Base-by-base conservation (phyloP, 2,329 filamentous ascomycete species). In the Colletotrichum melonis region DNA sequence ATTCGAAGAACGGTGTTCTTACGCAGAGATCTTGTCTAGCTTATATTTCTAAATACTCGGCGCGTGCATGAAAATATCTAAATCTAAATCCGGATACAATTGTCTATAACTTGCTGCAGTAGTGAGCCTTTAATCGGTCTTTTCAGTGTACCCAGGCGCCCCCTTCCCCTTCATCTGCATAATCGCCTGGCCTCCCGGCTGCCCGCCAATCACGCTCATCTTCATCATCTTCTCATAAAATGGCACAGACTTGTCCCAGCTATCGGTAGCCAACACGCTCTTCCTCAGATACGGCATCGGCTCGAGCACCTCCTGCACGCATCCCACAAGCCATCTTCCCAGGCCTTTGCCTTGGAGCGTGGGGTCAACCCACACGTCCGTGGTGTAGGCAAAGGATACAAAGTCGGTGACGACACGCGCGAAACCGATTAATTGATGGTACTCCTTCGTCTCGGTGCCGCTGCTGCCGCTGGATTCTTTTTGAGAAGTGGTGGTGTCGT, bases 391-490 rank as follows among this genome's bases (percentile, higher is more conserved):
- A 76, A 94, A 90, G 0, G 92, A 92, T 59, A 90, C 87, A 77
- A 89, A 88, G 81, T 95, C 93, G 9, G 92, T 95, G 64, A 94
- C 84, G n/a, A 93, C 80, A 42, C 93, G 86, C 1, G 87, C 88
- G 69, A 92, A 86, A 0, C 91, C 91, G 62, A 93, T 84, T 76
- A 81, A 22, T n/a, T 19, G 52, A 11, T 60, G 65, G 16, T 42
- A 30, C 1, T 54, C 30, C 30, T 62, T 16, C 32, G 32, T 4
- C 57, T 30, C 32, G n/a, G 28, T 5, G 12, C 14, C 38, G 6
- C 14, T 3, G 16, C 16, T 4, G 42, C 7, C 5, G 19, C 42
- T 22, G 42, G 19, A 8, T 49, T 49, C 42, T 49, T 49, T 19
- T 22, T 22, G 42, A 22, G 42, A 22, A 22, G 16, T 49, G 42